Conservation (phyloP, 768 basidiomycete species). For the Boletus rufocinnamomeus region DNA sequence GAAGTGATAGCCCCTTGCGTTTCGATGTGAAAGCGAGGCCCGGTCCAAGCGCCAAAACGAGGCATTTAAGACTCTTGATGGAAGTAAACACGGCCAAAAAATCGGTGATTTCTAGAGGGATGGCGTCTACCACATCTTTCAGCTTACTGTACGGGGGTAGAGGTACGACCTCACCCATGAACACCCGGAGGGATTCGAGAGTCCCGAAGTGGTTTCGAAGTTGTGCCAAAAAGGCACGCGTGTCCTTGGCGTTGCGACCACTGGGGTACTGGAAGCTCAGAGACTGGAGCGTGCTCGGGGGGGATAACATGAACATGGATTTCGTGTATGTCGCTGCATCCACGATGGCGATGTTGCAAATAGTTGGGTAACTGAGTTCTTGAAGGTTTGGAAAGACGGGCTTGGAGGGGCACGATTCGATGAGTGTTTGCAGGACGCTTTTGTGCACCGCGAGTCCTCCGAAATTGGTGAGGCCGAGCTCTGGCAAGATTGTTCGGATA, state of each 20-base stretch:
- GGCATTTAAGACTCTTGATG: slow-evolving; percentile 17
- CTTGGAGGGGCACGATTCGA: slow-evolving; percentile 24
- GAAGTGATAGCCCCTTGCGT: slow-evolving; percentile 12
- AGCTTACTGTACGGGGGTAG: not conserved
- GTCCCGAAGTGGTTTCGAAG: slow-evolving; percentile 15
- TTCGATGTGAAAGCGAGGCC: slow-evolving; percentile 10
- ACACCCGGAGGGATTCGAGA: slow-evolving; percentile 18
- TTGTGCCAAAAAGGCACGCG: slow-evolving; percentile 12
- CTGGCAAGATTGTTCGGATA: slow-evolving; percentile 17
- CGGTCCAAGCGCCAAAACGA: slow-evolving; percentile 22
- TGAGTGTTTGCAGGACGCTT: slow-evolving; percentile 18
- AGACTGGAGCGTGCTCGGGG: slow-evolving; percentile 5
- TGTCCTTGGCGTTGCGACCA: slow-evolving; percentile 18
- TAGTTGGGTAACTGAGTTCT: slow-evolving; percentile 17
- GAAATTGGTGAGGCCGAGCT: slow-evolving; percentile 4
- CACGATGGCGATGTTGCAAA: slow-evolving; percentile 24
- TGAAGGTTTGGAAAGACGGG: slow-evolving; percentile 27
- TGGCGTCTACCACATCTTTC: slow-evolving; percentile 3
- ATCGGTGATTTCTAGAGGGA: slow-evolving; percentile 18
- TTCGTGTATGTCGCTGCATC: slow-evolving; percentile 15
- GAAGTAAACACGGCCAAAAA: slow-evolving; percentile 17
- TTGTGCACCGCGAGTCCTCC: slow-evolving; percentile 19
- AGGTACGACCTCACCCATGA: slow-evolving; percentile 16
- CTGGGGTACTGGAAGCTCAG: slow-evolving; percentile 19
- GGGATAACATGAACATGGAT: slow-evolving; percentile 14